Evolutionary conservation across 805 yeast genomes (phyloP).

Genomic region (Torulaspora gathmanii): DNA sequence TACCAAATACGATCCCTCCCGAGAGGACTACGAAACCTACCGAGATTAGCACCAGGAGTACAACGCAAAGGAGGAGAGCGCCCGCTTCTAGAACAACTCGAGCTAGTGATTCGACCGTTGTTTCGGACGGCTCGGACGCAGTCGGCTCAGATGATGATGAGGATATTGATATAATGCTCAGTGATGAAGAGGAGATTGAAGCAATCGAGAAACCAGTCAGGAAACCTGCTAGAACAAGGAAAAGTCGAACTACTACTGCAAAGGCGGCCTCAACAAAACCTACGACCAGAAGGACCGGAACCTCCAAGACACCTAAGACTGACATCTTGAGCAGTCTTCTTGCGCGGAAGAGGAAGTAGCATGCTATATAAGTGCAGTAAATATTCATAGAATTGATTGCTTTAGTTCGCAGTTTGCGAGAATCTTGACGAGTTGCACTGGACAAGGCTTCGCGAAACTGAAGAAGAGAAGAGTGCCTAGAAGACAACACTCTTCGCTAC

Average conservation of each 20-base stretch:
- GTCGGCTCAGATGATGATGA: slow-evolving; percentile 6
- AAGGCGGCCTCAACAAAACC: background rate
- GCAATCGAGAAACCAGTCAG: background rate
- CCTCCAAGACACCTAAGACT: slow-evolving; percentile 31
- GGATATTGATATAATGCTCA: slow-evolving; percentile 14
- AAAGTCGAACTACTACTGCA: background rate
- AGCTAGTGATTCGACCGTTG: slow-evolving; percentile 15
- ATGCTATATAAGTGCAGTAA: background rate
- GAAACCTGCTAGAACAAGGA: background rate
- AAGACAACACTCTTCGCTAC: background rate
- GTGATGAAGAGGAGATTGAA: slow-evolving; percentile 14
- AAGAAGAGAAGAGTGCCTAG: background rate
- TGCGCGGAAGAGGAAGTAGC: slow-evolving; percentile 26
- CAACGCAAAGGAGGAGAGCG: background rate
- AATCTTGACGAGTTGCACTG: too few relatives aligned
- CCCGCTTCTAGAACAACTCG: slow-evolving; percentile 1
- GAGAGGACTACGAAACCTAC: background rate
- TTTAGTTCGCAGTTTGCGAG: background rate
- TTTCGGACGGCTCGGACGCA: slow-evolving; percentile 15
- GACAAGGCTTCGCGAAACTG: background rate
- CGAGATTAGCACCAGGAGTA: too few relatives aligned
- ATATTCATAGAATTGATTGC: background rate
- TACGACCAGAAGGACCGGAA: slow-evolving; percentile 6
- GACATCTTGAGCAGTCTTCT: slow-evolving; percentile 28
- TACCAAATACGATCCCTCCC: background rate